A percentile compares a stretch with the other conserved stretches of the same genome.
phyloP scores from a whole-genome alignment of 208 protist genomes.

The Acanthamoeba quina region DNA sequence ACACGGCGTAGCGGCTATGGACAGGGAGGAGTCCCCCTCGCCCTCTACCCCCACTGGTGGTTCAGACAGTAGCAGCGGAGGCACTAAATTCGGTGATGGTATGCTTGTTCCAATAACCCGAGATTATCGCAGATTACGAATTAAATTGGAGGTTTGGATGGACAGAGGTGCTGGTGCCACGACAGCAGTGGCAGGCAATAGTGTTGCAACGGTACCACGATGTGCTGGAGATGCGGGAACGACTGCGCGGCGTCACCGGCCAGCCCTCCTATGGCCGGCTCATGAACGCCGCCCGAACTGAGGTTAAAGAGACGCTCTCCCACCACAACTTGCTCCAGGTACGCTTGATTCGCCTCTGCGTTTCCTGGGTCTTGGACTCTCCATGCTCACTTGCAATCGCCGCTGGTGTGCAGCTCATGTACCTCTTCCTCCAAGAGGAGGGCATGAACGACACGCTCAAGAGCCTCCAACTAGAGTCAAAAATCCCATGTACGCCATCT shows the following conservation, averaged over 20 bases:
- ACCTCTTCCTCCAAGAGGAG: slow-evolving; percentile 36
- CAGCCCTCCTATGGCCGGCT: slow-evolving; percentile 27
- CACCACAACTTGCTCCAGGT: slow-evolving; percentile 43
- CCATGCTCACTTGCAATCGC: too few relatives aligned
- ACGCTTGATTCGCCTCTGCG: background rate
- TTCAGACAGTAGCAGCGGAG: background rate
- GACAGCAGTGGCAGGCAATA: too few relatives aligned
- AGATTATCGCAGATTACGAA: too few relatives aligned
- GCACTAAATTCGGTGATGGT: background rate
- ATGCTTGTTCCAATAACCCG: background rate
- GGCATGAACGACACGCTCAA: slow-evolving; percentile 38
- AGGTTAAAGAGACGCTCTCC: slow-evolving; percentile 64
- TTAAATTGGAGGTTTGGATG: too few relatives aligned
- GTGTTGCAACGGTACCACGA: slow-evolving; percentile 21
- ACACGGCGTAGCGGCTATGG: background rate
- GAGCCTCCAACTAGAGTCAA: slow-evolving; percentile 2
- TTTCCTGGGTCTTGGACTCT: too few relatives aligned
- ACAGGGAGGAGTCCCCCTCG: background rate
- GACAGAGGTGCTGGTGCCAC: slow-evolving; percentile 43
- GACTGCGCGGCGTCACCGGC: background rate
- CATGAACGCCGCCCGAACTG: slow-evolving; percentile 17
- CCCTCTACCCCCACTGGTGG: too few relatives aligned
- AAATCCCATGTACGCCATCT: background rate
- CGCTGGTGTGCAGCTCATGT: background rate
- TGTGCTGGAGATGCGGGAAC: slow-evolving; percentile 38